Evolutionary conservation across 2,329 filamentous ascomycete species (phyloP), one percentile per base, ranked within the genome.

Genomic region (Fusarium armeniacum): DNA sequence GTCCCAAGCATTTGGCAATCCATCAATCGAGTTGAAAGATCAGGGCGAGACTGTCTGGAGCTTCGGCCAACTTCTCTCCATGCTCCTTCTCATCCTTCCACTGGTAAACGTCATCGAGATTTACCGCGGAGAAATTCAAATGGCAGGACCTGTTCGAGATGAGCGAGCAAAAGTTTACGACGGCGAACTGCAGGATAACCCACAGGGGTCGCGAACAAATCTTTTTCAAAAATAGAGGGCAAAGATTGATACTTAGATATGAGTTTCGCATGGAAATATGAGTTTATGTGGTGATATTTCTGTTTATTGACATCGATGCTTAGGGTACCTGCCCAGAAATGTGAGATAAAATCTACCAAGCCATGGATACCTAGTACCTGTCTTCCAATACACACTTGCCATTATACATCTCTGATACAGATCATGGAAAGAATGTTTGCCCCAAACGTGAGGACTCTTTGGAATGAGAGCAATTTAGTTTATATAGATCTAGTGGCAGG

Each of bases 1-100:
- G 7, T 87, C 86, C 0, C 87, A 90, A 73, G 89, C 89, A 3
- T 90, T 91, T 74, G 74, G 74, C 6, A 59, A 63, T 9, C 74
- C 74, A 20, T 75, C 73, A 12, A 63, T 75, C 38, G 36, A 76
- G 47, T 65, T 76, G 24, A 72, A 64, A 44, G 73, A 76, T 38
- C n/a, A 72, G 2, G 65, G 67, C 30, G 74, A 76, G 49, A 75
- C 51, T 4, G 45, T 51, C 6, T 75, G 73, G 73, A 71, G 73
- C 28, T 74, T 74, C 11, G 72, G 72, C 2, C 72, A 74, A 40
- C 69, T 74, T 12, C 59, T 73, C 2, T 73, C 69, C 18, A 71
- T 74, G 59, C 41, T 74, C n/a, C 45, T 74, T 44, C 71, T 74
- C 32, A 67, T 74, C 22, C 50, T 72, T 50, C 73, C 68, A 10